Evolutionary conservation across 306 rosid genomes (phyloP).

Genomic region (Albizia julibrissin): DNA sequence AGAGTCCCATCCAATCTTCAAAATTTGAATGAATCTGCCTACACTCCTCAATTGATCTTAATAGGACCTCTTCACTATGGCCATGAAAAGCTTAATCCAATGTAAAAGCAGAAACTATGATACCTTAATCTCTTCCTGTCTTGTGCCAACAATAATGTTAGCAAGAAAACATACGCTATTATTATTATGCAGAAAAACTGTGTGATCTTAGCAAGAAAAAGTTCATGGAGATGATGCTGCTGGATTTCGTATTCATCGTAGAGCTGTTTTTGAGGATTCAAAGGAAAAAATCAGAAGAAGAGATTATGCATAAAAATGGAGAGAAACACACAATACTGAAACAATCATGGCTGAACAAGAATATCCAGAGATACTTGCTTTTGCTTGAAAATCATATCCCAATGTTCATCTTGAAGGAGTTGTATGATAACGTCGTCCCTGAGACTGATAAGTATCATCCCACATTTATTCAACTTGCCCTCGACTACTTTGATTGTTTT

Average conservation of each 20-base stretch:
- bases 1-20: not conserved
- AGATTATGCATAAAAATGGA: no score
- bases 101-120: not conserved
- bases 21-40: not conserved
- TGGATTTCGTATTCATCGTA: not conserved
- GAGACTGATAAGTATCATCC: no score
- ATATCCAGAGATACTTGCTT: no score
- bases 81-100: not conserved
- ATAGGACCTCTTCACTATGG: not conserved
- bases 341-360: not conserved
- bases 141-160: not conserved
- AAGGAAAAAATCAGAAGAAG: not conserved
- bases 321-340: not conserved
- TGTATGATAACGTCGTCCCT: no score
- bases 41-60: not conserved
- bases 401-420: not conserved
- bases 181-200: not conserved
- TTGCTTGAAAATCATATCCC: not conserved
- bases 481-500: not conserved
- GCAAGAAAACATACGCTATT: not conserved
- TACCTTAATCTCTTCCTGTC: not conserved
- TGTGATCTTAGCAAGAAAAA: not conserved
- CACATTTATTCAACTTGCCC: not conserved
- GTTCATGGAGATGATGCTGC: not conserved
- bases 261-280: not conserved